Evolutionary conservation across 2,329 filamentous ascomycete species (phyloP), one percentile per base, ranked within the genome.

Genomic region (Aulographum hederae): DNA sequence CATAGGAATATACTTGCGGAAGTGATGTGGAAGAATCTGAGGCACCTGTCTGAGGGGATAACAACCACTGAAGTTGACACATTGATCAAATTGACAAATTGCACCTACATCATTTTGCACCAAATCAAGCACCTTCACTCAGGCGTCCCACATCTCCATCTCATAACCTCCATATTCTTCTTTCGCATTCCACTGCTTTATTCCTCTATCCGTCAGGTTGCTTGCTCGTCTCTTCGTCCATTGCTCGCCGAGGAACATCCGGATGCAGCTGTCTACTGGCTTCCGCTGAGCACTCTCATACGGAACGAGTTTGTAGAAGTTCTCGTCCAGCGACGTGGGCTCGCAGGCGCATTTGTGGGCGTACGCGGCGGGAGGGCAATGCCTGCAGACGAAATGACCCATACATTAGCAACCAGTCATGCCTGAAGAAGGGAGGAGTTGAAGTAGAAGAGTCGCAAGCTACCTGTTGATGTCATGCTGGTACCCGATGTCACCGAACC

Each of bases 301-400:
- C 1, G 60, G 59, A 1, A 63, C 59, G 5, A 63, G 47, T 34
- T 56, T 60, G 32, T 59, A 58, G 37, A 61, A 61, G 34, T 58
- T 54, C 37, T 50, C 53, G 38, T 63, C 59, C 6, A 63, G 44
- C 3, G 47, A 41, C 17, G 54, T 61, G 2, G 51, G 50, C n/a
- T 61, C 53, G 39, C 58, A 63, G 4, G 47, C 48, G 41, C 59
- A 63, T 4, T 43, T 38, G 19, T 41, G 30, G 8, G 38, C 27
- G n/a, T n/a, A n/a, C 12, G 39, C 39, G 10, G 43, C 18, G 3
- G 43, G 41, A 25, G 21, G 21, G n/a, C 21, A 25, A n/a, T 25
- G 21, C 8, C 21, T 25, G 21, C 8, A 25, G n/a, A 8, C 8
- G 8, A n/a, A 25, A 25, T n/a, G n/a, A n/a, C n/a, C n/a, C n/a